Evolutionary conservation across 2,329 filamentous ascomycete genomes (phyloP).

Genomic region (Pyrenochaeta sp.): DNA sequence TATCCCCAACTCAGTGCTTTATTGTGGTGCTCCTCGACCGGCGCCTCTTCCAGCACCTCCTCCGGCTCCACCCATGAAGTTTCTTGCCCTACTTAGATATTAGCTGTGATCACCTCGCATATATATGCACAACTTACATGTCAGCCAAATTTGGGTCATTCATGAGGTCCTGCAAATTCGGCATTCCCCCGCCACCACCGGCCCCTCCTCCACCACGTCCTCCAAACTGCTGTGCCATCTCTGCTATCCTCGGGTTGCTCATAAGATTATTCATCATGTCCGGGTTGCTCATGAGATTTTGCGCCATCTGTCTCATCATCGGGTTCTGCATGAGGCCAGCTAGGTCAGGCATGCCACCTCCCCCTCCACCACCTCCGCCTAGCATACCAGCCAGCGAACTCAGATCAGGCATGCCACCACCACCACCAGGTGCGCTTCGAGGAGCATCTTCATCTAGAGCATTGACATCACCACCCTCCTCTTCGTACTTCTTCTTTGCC

Average conservation of each 20-base stretch:
- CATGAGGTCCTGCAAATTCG: constrained; percentile 86
- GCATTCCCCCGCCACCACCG: constrained; percentile 83
- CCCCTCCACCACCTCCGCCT: constrained; percentile 59
- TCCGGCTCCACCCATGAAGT: constrained; percentile 67
- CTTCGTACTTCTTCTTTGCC: constrained; percentile 84
- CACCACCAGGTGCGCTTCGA: constrained; percentile 59
- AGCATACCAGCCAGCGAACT: constrained; percentile 68
- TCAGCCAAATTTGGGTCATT: constrained; percentile 90
- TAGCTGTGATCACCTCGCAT: not conserved
- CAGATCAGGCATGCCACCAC: constrained; percentile 85
- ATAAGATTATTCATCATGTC: constrained; percentile 91
- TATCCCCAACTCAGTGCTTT: constrained; percentile 1
- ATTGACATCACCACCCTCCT: constrained; percentile 70
- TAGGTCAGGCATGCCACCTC: constrained; percentile 86
- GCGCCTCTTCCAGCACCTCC: constrained; percentile 27
- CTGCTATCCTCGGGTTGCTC: constrained; percentile 87
- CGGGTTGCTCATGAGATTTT: constrained; percentile 97
- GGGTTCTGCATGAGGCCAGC: constrained; percentile 73
- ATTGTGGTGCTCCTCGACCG: constrained; percentile 31
- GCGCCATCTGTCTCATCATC: constrained; percentile 97
- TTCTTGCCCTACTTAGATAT: constrained; percentile 63
- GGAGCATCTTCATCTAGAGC: constrained; percentile 49
- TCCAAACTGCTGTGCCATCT: constrained; percentile 83
- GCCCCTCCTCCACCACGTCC: constrained; percentile 45
- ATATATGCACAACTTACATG: constrained; percentile 71